These are phyloP conservation scores for Beauveria caledonica DNA, from an alignment of 2,329 filamentous ascomycete species.

Conservation along the genomic window DNA sequence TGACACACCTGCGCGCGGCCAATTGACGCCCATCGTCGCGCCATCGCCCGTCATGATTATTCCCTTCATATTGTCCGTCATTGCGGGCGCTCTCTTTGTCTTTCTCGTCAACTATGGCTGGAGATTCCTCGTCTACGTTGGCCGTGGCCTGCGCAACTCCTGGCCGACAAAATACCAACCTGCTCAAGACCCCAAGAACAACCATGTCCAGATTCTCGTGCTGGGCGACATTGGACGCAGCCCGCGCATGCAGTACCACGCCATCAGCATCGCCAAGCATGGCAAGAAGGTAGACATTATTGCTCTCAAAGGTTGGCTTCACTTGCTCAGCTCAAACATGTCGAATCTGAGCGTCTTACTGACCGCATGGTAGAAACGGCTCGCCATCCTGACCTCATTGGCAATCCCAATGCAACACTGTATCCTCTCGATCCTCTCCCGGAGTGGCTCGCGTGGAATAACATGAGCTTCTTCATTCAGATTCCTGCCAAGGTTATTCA, in stretches of 20 bases:
- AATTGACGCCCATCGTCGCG: not conserved
- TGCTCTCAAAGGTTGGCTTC: constrained; percentile 65
- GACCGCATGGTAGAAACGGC: constrained; percentile 54
- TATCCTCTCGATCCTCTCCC: constrained; percentile 64
- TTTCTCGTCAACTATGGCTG: constrained; percentile 21
- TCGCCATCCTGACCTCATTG: constrained; percentile 67
- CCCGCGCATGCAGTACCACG: constrained; percentile 98
- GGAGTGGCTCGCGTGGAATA: constrained; percentile 55
- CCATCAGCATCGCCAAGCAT: constrained; percentile 78
- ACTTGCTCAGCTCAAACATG: not conserved
- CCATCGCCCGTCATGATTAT: constrained; percentile 8
- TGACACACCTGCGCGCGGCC: not conserved
- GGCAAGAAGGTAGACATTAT: constrained; percentile 76
- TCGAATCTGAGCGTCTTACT: not conserved
- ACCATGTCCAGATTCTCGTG: constrained; percentile 71
- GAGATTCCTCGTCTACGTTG: constrained; percentile 17
- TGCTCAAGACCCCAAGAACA: constrained; percentile 27
- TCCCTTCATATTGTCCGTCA: constrained; percentile 26
- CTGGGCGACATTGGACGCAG: constrained; percentile 92
- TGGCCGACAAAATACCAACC: constrained; percentile 29
- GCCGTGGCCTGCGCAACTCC: constrained; percentile 16
- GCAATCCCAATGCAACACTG: constrained; percentile 61
- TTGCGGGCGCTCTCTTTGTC: constrained; percentile 27
- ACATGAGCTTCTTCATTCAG: constrained; percentile 66
- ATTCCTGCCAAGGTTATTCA: constrained; percentile 80